phyloP scores from a whole-genome alignment of 371 early-diverging fungal genomes.

The Hamiltosporidium magnivora region DNA sequence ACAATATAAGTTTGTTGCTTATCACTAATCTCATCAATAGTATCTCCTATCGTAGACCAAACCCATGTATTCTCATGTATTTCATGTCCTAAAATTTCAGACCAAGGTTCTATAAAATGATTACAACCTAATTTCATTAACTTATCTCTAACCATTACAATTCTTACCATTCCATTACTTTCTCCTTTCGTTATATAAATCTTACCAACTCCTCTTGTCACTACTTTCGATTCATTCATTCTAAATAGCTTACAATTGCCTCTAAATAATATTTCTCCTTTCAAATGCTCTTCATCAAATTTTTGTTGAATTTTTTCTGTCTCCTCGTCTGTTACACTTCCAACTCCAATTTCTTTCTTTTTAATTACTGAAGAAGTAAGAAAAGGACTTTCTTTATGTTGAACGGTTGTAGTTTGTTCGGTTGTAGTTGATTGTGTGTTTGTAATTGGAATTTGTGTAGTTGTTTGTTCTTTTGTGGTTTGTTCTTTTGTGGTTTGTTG shows the following conservation, averaged over 20 bases:
- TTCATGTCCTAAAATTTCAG: conserved; percentile 7
- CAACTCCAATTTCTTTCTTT: no score
- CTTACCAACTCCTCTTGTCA: conserved; percentile 32
- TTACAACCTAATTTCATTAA: conserved; percentile 37
- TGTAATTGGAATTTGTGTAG: not conserved
- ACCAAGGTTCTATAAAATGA: conserved; percentile 36
- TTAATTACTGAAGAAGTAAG: not conserved
- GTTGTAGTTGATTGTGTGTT: not conserved
- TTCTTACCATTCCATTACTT: conserved; percentile 15
- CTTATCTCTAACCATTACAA: conserved; percentile 40
- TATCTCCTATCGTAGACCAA: conserved; percentile 42
- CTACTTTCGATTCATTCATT: conserved; percentile 25
- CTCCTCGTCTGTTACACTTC: no score
- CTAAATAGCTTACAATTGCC: conserved; percentile 30
- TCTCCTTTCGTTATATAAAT: conserved; percentile 22
- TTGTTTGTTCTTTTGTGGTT: not conserved
- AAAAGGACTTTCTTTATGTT: not conserved
- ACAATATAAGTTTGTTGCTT: conserved; percentile 28
- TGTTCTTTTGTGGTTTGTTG: no score
- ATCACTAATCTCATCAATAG: conserved; percentile 21
- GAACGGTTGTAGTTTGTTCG: not conserved
- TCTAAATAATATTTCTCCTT: conserved; percentile 26
- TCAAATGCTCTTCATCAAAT: not conserved
- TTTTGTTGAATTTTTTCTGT: no score
- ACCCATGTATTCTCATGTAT: conserved; percentile 22